Evolutionary conservation across 163 green algal genomes (phyloP), one percentile per base, ranked within the genome.

Genomic region (Chlorella variabilis): DNA sequence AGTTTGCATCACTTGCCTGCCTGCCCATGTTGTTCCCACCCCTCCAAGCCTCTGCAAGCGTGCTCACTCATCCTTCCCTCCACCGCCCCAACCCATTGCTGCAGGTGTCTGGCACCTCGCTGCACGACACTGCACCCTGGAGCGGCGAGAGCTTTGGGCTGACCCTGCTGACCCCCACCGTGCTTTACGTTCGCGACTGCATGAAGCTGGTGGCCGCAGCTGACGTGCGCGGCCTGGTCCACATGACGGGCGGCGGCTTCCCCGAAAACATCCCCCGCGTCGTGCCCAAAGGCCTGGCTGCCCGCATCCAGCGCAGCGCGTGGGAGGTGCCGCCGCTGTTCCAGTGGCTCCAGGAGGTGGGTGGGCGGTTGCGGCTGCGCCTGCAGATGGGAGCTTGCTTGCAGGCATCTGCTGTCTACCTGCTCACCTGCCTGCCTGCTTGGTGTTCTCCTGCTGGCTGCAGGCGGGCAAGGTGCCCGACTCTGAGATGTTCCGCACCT

Each of bases 211-310:
- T 69, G 38, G 41, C 38, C 27, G 59, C 58, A 1, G 68, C 69
- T 2, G 69, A 78, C 29, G 27, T 90, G 62, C 78, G 95, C 77
- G 96, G 93, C 38, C 83, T 97, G 41, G 94, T 98, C 33, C 96
- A 99, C 90, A 98, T 99, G 87, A 99, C 96, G 18, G 96, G 96
- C 36, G 96, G 97, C 39, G 96, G 96, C 81, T 98, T 99, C 87
- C 91, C 93, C 9, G 96, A 99, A 80, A 99, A 99, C 91, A 95
- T 99, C 36, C 96, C 96, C 0, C 91, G 96, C 17, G 91, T 98
- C 29, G 89, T 99, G 79, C 96, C 96, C 68, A 91, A 97, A 75
- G 94, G 93, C 25, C 78, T 98, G 76, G 94, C 90, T 4, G 93
- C 92, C n/a, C 54, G 84, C 29, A 82, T 98, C 27, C 71, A 92